Base-by-base conservation (phyloP, 768 basidiomycete species). In the Tricholoma hemisulphureum region DNA sequence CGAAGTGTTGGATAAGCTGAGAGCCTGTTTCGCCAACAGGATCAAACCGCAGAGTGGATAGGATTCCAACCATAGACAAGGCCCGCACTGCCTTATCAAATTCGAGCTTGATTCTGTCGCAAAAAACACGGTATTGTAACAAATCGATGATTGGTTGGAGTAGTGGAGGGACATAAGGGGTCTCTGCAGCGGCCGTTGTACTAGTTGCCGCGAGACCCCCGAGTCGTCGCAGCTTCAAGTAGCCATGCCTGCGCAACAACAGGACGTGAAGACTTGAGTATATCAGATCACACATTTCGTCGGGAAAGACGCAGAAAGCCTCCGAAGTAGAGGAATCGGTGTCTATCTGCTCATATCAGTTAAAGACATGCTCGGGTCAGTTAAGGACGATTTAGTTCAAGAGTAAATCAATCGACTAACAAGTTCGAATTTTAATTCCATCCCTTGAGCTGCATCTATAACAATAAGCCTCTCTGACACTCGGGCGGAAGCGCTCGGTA, bases 101-200 rank as follows among this genome's bases (percentile, higher is more conserved):
- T 72, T 91, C 88, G 1, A 68, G 55, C 60, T 81, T 79, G 48
- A 93, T 75, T 58, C 85, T 78, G 58, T 77, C 69, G 66, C 87
- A 88, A 68, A 94, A 92, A 23, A 83, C 82, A 63, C 83, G 82
- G 66, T 93, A 94, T 70, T 93, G 92, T 39, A 93, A 71, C 28
- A 92, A 63, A 67, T 93, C 90, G 59, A 93, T 86, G 60, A 93
- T 76, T 0, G 89, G 89, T 37, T 86, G 88, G 14, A 94, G 78
- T 34, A 93, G 70, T 2, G 77, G 76, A 14, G 83, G 80, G n/a
- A 76, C 51, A 6, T 63, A 58, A 4, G 62, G 34, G 34, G 58
- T 21, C 60, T 63, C 65, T 23, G 55, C 31, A 14, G 49, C 10
- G 39, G 32, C 55, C 13, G 71, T 28, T 51, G 63, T 26, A 35